These are phyloP conservation scores for Xylaria sp. DNA, from an alignment of 2,329 filamentous ascomycete species.

Conservation along the genomic window DNA sequence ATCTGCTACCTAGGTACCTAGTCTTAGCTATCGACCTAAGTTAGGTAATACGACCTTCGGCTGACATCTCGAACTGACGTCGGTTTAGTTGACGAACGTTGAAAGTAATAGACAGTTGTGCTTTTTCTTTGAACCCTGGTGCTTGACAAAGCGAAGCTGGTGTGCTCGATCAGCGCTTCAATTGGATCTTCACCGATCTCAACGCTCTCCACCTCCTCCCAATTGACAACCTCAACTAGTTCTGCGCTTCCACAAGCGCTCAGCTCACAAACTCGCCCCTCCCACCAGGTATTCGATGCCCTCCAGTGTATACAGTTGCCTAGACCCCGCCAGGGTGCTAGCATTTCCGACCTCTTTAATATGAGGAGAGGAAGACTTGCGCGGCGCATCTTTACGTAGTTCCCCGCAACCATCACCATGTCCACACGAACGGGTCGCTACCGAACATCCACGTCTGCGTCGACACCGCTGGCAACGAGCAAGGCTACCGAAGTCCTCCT, in stretches of 20 bases:
- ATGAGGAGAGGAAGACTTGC: slow-evolving; percentile 29
- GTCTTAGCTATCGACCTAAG: too few species aligned
- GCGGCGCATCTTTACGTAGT: slow-evolving; percentile 15
- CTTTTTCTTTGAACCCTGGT: neutral
- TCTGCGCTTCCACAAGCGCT: neutral
- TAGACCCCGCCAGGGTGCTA: slow-evolving; percentile 35
- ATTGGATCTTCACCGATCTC: neutral
- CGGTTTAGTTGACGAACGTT: neutral
- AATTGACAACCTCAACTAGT: neutral
- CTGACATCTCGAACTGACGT: neutral
- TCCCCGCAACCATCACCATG: slow-evolving; percentile 44
- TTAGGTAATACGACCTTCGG: neutral
- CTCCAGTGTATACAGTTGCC: slow-evolving; percentile 29
- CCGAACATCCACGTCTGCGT: slow-evolving; percentile 66
- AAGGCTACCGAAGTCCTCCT: slow-evolving; percentile 64
- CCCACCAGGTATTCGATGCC: slow-evolving; percentile 33
- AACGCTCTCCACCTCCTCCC: neutral
- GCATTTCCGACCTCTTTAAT: slow-evolving; percentile 29
- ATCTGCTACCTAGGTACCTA: neutral
- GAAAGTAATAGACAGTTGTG: neutral
- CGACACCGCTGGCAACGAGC: slow-evolving; percentile 56
- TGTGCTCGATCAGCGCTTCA: neutral
- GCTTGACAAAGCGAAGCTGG: neutral
- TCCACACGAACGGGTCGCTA: slow-evolving; percentile 58
- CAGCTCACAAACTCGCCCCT: slow-evolving; percentile 3